Conservation (phyloP, 208 protist genomes). For the Acanthamoeba sp. region DNA sequence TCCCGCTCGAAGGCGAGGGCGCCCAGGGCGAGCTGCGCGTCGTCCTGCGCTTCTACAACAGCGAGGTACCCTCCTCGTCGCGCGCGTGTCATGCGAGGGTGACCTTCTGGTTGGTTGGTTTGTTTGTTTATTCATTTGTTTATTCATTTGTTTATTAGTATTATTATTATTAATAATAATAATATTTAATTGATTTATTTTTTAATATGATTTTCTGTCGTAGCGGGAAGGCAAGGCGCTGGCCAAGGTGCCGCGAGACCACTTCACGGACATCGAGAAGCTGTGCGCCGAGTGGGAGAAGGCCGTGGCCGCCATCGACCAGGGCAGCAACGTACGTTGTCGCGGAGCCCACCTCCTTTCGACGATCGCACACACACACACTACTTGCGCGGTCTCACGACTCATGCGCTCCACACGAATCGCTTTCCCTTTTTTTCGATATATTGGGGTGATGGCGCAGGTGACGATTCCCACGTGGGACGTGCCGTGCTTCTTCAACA, state of each 20-base stretch:
- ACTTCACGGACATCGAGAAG: slow-evolving; percentile 13
- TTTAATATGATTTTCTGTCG: not conserved
- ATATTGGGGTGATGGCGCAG: not conserved
- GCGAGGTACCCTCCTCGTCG: slow-evolving; percentile 12
- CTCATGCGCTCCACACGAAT: too few relatives aligned
- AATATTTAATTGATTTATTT: not conserved
- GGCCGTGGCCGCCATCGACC: slow-evolving; percentile 11
- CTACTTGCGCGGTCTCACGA: too few relatives aligned
- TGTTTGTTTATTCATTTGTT: too few relatives aligned
- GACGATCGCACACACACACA: too few relatives aligned
- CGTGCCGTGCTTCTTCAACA: slow-evolving; percentile 67
- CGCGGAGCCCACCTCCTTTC: not conserved
- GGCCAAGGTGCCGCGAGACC: slow-evolving; percentile 34
- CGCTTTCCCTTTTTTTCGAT: too few relatives aligned
- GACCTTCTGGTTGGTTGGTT: too few relatives aligned
- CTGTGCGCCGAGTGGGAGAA: slow-evolving; percentile 48
- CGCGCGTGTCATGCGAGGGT: too few relatives aligned
- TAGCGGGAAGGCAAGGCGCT: slow-evolving; percentile 24
- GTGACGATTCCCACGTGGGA: slow-evolving; percentile 62
- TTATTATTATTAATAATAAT: too few relatives aligned
- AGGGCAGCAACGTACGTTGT: not conserved
- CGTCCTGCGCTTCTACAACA: slow-evolving; percentile 50
- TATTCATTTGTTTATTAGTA: too few relatives aligned
- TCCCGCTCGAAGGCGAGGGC: slow-evolving; percentile 55
- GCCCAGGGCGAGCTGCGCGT: slow-evolving; percentile 65